These are phyloP conservation scores for Alternaria hordeiaustralica DNA, from an alignment of 2,329 filamentous ascomycete genomes.

Conservation along the genomic window DNA sequence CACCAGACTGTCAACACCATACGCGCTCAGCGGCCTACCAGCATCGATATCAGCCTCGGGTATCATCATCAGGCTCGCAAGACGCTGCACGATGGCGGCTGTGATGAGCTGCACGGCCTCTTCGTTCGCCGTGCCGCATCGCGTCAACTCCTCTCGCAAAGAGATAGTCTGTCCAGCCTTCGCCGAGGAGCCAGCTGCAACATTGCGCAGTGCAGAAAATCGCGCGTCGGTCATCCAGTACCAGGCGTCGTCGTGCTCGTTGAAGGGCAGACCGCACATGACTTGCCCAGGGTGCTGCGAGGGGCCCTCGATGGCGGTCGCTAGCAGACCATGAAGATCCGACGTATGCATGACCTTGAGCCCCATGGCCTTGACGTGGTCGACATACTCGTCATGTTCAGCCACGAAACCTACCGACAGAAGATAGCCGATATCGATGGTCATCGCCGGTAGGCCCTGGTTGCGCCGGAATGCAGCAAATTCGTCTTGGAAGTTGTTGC, in stretches of 20 bases:
- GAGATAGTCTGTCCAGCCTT: slow-evolving; percentile 3
- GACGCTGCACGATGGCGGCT: slow-evolving; percentile 3
- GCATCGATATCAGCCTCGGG: slow-evolving; percentile 25
- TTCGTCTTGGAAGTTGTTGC: slow-evolving; percentile 28
- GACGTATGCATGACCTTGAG: slow-evolving; percentile 13
- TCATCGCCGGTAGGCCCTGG: slow-evolving; percentile 47
- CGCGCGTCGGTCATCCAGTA: slow-evolving; percentile 11
- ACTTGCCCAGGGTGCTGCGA: slow-evolving; percentile 5
- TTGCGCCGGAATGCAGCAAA: slow-evolving; percentile 23
- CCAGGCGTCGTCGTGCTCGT: slow-evolving; percentile 10
- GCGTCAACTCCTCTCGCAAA: slow-evolving; percentile 4
- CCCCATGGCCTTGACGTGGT: slow-evolving; percentile 13
- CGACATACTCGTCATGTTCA: slow-evolving; percentile 12
- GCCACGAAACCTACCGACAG: slow-evolving; percentile 35
- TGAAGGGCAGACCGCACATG: slow-evolving; percentile 14
- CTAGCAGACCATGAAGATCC: slow-evolving; percentile 8
- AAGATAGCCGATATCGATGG: slow-evolving; percentile 24
- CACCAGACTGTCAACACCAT: slow-evolving; percentile 29
- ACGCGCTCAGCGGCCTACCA: slow-evolving; percentile 20
- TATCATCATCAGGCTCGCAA: slow-evolving; percentile 15
- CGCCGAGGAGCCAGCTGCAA: slow-evolving; percentile 5
- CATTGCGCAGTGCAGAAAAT: slow-evolving; percentile 5
- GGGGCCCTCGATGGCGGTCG: slow-evolving; percentile 9
- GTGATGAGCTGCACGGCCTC: slow-evolving; percentile 10
- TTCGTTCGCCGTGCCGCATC: slow-evolving; percentile 4